phyloP scores from a whole-genome alignment of 805 yeast genomes.

The Pichia insulana region DNA sequence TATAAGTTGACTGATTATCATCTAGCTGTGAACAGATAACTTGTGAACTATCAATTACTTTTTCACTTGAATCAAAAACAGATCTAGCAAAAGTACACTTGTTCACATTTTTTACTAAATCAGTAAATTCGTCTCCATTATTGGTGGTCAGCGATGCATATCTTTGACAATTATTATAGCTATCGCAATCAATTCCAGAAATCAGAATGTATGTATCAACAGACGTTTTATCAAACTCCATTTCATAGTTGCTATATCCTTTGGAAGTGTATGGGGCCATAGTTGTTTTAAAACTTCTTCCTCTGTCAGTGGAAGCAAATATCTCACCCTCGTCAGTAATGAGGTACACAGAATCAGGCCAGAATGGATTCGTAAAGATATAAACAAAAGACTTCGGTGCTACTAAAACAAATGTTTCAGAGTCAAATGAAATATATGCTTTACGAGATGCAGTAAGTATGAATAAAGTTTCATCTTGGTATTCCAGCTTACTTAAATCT shows the following conservation, averaged over 20 bases:
- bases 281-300: slow-evolving; percentile 39
- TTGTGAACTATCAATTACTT: slow-evolving; percentile 34
- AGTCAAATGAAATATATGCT: slow-evolving; percentile 62
- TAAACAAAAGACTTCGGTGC: slow-evolving; percentile 36
- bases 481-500: slow-evolving; percentile 28
- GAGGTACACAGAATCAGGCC: slow-evolving; percentile 47
- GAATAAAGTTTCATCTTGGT: slow-evolving; percentile 57
- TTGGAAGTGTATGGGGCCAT: slow-evolving; percentile 39
- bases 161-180: slow-evolving; percentile 39
- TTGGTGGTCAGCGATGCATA: slow-evolving; percentile 57
- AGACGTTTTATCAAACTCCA: slow-evolving; percentile 56
- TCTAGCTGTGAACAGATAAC: slow-evolving; percentile 53
- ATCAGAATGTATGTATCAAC: slow-evolving; percentile 57
- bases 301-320: slow-evolving; percentile 62
- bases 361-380: slow-evolving; percentile 49
- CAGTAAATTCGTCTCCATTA: slow-evolving; percentile 55
- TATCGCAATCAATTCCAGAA: slow-evolving; percentile 53
- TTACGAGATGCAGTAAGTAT: slow-evolving; percentile 44
- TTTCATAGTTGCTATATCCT: slow-evolving; percentile 29
- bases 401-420: slow-evolving; percentile 39
- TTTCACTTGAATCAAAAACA: slow-evolving; percentile 31
- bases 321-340: slow-evolving; percentile 42
- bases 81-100: slow-evolving; percentile 64
- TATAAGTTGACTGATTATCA: slow-evolving; percentile 20
- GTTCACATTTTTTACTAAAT: slow-evolving; percentile 43